Evolutionary conservation across 164 flowering plant species (phyloP), one percentile per base, ranked within the genome.

Genomic region (Berberis thunbergii): DNA sequence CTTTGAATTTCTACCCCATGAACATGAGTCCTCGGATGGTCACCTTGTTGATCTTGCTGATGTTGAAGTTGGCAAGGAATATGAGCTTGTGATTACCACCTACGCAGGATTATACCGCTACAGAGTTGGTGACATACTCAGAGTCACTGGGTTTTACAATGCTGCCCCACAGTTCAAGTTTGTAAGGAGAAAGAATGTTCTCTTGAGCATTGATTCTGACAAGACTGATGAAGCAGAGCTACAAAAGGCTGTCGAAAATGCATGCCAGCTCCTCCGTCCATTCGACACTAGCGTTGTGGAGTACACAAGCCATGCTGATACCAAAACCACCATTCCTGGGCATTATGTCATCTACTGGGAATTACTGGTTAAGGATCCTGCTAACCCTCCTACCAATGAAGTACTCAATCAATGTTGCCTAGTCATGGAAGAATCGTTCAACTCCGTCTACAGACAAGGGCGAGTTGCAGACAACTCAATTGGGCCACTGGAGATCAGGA

Each of bases 271-370:
- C 6, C 67, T 88, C 3, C 26, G 57, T 0, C 74, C 68, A 12
- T 81, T 67, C 70, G 70, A 79, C 65, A 75, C 89, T 1, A 75
- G 76, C 52, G 80, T 86, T 42, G 86, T 80, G 0, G 87, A 88
- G 80, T 88, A 86, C 84, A 88, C 91, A 0, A 86, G 91, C 77
- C 83, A 69, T 40, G 89, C 88, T 0, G 89, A 88, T 69, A 79
- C 88, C 1, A 81, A 73, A 12, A 72, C 80, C 0, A 72, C 79
- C 0, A 84, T 86, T 13, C 96, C 91, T 0, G 96, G 96, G 0
- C 96, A 89, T 64, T 89, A 89, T 68, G 92, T 86, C 26, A 72
- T 89, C 1, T 86, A 80, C 67, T 86, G 89, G 92, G 96, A 86
- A 55, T 60, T 86, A 8, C 61, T 85, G 42, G 67, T 61, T 52